phyloP scores from a whole-genome alignment of 192 early-diverging fungal species.

The Physocladia obscura region DNA sequence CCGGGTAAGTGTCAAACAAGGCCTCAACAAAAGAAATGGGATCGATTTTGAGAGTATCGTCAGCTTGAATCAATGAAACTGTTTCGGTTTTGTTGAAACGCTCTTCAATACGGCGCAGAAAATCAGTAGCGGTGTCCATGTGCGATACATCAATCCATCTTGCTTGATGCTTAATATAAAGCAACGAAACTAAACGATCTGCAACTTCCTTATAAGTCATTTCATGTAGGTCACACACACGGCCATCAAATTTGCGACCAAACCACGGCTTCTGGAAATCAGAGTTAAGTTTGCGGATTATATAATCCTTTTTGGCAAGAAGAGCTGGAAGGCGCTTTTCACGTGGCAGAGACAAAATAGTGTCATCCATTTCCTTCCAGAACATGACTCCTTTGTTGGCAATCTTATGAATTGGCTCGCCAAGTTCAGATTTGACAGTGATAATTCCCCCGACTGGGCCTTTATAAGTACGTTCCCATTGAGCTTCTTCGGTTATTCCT shows the following conservation, averaged over 20 bases:
- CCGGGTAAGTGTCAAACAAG: slow-evolving; percentile 70
- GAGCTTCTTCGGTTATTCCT: slow-evolving; percentile 72
- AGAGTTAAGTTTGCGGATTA: slow-evolving; percentile 78
- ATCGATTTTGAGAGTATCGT: slow-evolving; percentile 55
- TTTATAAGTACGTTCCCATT: slow-evolving; percentile 85
- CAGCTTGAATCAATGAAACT: slow-evolving; percentile 66
- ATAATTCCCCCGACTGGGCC: slow-evolving; percentile 76
- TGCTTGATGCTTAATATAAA: slow-evolving; percentile 69
- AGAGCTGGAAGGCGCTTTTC: slow-evolving; percentile 75
- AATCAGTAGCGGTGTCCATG: slow-evolving; percentile 72
- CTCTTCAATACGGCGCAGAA: slow-evolving; percentile 83
- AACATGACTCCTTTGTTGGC: slow-evolving; percentile 78
- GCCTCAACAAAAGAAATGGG: slow-evolving; percentile 65
- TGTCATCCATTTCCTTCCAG: slow-evolving; percentile 78
- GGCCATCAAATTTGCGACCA: slow-evolving; percentile 70
- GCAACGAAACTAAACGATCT: slow-evolving; percentile 75
- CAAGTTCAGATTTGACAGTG: slow-evolving; percentile 84
- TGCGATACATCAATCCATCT: slow-evolving; percentile 80
- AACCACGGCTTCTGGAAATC: slow-evolving; percentile 98
- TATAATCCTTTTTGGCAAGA: slow-evolving; percentile 79
- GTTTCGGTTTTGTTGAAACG: slow-evolving; percentile 67
- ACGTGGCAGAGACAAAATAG: slow-evolving; percentile 77
- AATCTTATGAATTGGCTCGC: slow-evolving; percentile 91
- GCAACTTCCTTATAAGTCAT: slow-evolving; percentile 94
- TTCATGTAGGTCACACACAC: slow-evolving; percentile 76